Conservation (phyloP, 495 filamentous ascomycete genomes). For the Aspergillus sclerotioniger region DNA sequence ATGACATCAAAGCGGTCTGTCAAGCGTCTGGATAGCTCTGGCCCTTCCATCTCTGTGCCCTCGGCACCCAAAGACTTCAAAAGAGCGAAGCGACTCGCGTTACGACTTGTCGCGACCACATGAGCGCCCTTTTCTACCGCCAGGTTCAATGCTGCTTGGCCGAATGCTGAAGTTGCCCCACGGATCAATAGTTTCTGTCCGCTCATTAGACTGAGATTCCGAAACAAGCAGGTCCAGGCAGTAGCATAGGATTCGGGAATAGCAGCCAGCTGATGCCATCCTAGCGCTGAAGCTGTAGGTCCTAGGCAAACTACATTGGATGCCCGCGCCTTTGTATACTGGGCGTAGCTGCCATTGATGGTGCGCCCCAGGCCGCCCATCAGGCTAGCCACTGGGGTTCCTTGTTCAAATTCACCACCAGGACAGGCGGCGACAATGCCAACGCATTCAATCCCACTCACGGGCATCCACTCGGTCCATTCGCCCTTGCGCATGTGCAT, state of each 20-base stretch:
- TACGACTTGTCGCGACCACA: conserved; percentile 42
- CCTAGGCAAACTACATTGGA: conserved; percentile 37
- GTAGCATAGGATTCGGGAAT: conserved; percentile 45
- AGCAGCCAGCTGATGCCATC: conserved; percentile 43
- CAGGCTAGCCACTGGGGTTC: conserved; percentile 35
- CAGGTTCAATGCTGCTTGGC: conserved; percentile 44
- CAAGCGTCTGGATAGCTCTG: conserved; percentile 15
- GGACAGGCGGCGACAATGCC: conserved; percentile 40
- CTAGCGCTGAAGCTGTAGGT: conserved; percentile 16
- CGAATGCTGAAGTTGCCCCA: conserved; percentile 44
- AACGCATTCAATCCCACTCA: conserved; percentile 49
- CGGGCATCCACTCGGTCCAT: conserved; percentile 45
- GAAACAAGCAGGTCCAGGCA: conserved; percentile 44
- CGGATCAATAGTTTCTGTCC: conserved; percentile 41
- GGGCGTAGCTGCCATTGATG: conserved; percentile 39
- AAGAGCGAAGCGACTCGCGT: conserved; percentile 22
- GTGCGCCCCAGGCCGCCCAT: conserved; percentile 48
- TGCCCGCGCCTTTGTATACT: conserved; percentile 34
- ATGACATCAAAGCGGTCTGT: conserved; percentile 37
- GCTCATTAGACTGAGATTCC: conserved; percentile 29
- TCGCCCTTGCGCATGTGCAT: conserved; percentile 53
- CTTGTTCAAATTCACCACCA: conserved; percentile 30
- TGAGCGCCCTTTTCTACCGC: conserved; percentile 38
- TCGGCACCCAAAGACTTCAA: conserved; percentile 32
- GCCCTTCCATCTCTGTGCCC: conserved; percentile 27